Percentiles rank a stretch among this genome's conserved stretches.
Conservation (phyloP, 768 basidiomycete species). For the Brasilioporus rufonigricans region DNA sequence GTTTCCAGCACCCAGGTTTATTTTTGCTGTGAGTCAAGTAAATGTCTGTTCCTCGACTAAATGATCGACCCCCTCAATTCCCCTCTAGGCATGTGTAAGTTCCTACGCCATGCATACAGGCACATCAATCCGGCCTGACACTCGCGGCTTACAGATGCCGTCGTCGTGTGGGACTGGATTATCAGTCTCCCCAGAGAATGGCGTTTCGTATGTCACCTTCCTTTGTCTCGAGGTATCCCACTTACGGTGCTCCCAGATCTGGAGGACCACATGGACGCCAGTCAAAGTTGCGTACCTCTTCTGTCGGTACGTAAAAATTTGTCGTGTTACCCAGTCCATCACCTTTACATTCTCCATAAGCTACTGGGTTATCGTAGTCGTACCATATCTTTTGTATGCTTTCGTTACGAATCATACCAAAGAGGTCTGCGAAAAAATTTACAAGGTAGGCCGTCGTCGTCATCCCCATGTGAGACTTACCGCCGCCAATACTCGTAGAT, state of each 20-base stretch:
- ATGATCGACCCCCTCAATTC: slow-evolving; percentile 31
- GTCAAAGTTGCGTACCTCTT: slow-evolving; percentile 82
- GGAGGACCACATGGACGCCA: slow-evolving; percentile 82
- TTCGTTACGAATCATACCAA: slow-evolving; percentile 68
- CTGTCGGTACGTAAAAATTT: slow-evolving; percentile 61
- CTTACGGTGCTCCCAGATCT: slow-evolving; percentile 47
- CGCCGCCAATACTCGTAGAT: slow-evolving; percentile 42
- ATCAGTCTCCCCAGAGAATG: slow-evolving; percentile 76
- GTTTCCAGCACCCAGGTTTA: slow-evolving; percentile 60
- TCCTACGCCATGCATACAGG: slow-evolving; percentile 20
- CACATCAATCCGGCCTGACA: not conserved
- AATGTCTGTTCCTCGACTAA: slow-evolving; percentile 14
- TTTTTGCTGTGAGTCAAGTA: slow-evolving; percentile 70
- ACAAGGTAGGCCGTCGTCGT: slow-evolving; percentile 45
- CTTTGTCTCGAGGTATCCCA: not conserved
- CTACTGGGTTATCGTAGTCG: slow-evolving; percentile 80
- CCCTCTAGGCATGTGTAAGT: slow-evolving; percentile 66
- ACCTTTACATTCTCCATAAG: slow-evolving; percentile 35
- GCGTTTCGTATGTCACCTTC: slow-evolving; percentile 54
- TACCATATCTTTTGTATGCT: slow-evolving; percentile 74
- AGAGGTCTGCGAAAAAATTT: slow-evolving; percentile 67
- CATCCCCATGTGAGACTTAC: not conserved
- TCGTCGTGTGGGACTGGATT: slow-evolving; percentile 85
- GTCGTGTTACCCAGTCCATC: slow-evolving; percentile 3
- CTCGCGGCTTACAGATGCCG: slow-evolving; percentile 53